Percentiles rank a stretch among this genome's conserved stretches.
phyloP scores from a whole-genome alignment of 2,329 filamentous ascomycete species.

The Biscogniauxia marginata region DNA sequence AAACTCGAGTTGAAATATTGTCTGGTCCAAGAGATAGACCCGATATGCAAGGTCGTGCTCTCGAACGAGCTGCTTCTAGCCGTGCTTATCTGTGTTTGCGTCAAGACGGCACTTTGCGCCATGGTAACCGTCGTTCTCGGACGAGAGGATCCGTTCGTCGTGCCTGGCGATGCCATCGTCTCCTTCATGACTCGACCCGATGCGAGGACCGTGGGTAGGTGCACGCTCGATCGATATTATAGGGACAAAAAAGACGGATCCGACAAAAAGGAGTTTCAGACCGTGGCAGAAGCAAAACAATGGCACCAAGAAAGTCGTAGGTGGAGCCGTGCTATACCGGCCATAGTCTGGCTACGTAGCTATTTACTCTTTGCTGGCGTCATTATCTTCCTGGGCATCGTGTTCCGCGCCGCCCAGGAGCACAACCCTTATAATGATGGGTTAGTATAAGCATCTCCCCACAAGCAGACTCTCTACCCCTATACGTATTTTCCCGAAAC shows the following conservation, averaged over 20 bases:
- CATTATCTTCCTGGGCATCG: background rate
- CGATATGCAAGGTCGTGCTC: background rate
- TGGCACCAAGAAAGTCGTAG: background rate
- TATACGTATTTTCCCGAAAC: background rate
- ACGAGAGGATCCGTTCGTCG: background rate
- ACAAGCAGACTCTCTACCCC: background rate
- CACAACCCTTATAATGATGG: slow-evolving; percentile 1
- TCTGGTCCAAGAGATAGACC: background rate
- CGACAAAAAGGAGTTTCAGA: background rate
- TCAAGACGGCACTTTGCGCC: background rate
- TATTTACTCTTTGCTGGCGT: background rate
- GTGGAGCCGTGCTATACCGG: background rate
- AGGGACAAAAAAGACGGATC: background rate
- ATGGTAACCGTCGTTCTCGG: background rate
- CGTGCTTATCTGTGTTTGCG: background rate
- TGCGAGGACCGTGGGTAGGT: background rate
- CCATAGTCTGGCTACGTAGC: background rate
- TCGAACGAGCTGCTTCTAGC: slow-evolving; percentile 1
- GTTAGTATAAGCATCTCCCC: background rate
- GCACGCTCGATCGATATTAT: background rate
- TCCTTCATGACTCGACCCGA: slow-evolving; percentile 2
- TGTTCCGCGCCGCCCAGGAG: background rate
- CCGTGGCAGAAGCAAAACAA: background rate
- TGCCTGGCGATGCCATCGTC: slow-evolving; percentile 3
- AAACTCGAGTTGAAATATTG: slow-evolving; percentile 1